These are phyloP conservation scores for Gracilaria vermiculophylla DNA, from an alignment of 23 red algal genomes.

Conservation along the genomic window DNA sequence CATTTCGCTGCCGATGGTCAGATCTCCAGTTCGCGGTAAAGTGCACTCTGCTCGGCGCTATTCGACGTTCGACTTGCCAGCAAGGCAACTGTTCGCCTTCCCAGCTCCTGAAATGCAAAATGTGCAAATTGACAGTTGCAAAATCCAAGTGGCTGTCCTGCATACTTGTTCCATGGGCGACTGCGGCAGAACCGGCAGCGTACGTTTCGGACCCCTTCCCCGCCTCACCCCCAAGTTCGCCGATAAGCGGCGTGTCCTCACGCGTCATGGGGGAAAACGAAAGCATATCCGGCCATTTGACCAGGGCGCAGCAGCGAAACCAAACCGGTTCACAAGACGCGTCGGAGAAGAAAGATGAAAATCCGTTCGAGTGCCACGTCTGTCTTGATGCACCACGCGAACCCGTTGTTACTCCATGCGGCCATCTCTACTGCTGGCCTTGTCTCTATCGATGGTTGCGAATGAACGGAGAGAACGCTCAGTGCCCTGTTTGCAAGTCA, in stretches of 20 bases:
- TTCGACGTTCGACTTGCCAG: too few relatives aligned
- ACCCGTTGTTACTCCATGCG: conserved; percentile 95
- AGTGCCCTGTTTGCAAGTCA: conserved; percentile 97
- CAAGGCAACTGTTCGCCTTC: too few relatives aligned
- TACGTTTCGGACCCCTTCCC: too few relatives aligned
- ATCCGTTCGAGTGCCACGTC: conserved; percentile 93
- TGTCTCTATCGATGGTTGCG: conserved; percentile 84
- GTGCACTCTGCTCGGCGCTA: too few relatives aligned
- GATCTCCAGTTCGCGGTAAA: too few relatives aligned
- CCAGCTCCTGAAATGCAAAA: too few relatives aligned
- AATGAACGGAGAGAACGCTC: conserved; percentile 57
- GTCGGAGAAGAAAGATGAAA: conserved; percentile 10
- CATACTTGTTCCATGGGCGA: not conserved
- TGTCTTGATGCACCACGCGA: conserved; percentile 88
- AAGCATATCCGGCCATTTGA: not conserved
- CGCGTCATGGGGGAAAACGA: not conserved
- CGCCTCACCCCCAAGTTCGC: not conserved
- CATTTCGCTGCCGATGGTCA: too few relatives aligned
- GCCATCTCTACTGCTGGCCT: conserved; percentile 98
- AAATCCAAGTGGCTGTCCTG: too few relatives aligned
- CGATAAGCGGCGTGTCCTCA: not conserved
- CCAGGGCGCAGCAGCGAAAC: not conserved
- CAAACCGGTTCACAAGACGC: not conserved
- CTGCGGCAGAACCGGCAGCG: too few relatives aligned
- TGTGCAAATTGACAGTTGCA: not conserved